Percentiles rank a stretch among this genome's conserved stretches.
Evolutionary conservation across 2,329 filamentous ascomycete species (phyloP).

Genomic region (Mycosphaerella arachidis): DNA sequence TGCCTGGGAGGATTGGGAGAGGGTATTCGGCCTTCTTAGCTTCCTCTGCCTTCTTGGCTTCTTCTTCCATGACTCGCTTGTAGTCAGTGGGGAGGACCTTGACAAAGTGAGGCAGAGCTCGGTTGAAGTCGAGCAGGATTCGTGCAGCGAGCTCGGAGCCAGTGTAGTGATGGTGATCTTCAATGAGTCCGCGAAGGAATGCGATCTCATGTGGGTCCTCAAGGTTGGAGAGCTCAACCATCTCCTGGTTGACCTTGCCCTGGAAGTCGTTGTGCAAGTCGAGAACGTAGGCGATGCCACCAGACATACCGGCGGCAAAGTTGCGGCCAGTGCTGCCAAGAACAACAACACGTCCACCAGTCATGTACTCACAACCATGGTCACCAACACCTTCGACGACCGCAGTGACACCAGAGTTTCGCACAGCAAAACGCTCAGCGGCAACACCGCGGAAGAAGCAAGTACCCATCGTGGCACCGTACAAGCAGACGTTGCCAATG

Average conservation of each 20-base stretch:
- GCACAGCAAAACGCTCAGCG: constrained; percentile 92
- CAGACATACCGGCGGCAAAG: constrained; percentile 97
- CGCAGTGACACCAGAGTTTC: constrained; percentile 93
- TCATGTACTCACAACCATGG: constrained; percentile 99
- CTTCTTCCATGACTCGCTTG: constrained; percentile 84
- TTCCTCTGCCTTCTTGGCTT: constrained; percentile 78
- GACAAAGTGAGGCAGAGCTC: constrained; percentile 82
- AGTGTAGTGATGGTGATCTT: constrained; percentile 97
- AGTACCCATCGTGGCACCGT: constrained; percentile 83
- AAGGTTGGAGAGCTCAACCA: constrained; percentile 84
- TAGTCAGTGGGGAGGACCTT: constrained; percentile 94
- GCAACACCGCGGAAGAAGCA: constrained; percentile 97
- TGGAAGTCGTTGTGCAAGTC: constrained; percentile 87
- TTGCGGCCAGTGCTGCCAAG: constrained; percentile 89
- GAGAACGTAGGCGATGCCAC: constrained; percentile 91
- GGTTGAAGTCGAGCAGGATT: constrained; percentile 90
- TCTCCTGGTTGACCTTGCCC: constrained; percentile 92
- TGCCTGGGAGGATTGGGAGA: constrained; percentile 69
- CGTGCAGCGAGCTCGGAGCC: constrained; percentile 91
- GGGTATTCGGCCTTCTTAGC: constrained; percentile 81
- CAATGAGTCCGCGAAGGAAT: constrained; percentile 82
- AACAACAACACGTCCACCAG: constrained; percentile 82
- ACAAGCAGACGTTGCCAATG: constrained; percentile 90
- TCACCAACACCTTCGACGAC: constrained; percentile 95
- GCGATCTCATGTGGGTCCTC: constrained; percentile 86